A percentile compares a stretch with the other conserved stretches of the same genome.
These are phyloP conservation scores for Sarcomyxa edulis DNA, from an alignment of 768 basidiomycete species.

Conservation along the genomic window DNA sequence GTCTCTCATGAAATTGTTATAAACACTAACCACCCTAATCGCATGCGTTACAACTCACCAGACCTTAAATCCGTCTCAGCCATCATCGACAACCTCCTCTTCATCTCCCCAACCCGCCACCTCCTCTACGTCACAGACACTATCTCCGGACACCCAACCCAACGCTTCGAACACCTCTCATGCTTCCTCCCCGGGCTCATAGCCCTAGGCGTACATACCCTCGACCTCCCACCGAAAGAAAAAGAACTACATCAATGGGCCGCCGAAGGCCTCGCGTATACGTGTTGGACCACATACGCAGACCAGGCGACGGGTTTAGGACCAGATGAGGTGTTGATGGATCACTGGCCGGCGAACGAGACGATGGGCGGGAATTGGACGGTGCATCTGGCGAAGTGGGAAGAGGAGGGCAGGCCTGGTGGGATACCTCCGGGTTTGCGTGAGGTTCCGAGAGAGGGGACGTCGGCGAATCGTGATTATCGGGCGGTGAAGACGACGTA, in stretches of 20 bases:
- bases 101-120: slow-evolving; percentile 47
- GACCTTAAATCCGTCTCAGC: slow-evolving; percentile 47
- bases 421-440: slow-evolving; percentile 29
- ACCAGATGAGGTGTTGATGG: slow-evolving; percentile 48
- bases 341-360: slow-evolving; percentile 27
- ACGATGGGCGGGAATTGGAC: slow-evolving; percentile 29
- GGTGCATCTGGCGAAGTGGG: slow-evolving; percentile 35
- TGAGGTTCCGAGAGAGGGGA: slow-evolving; percentile 14
- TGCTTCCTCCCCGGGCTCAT: slow-evolving; percentile 68
- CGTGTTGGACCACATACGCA: slow-evolving; percentile 58
- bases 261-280: slow-evolving; percentile 55
- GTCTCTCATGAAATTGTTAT: neutral
- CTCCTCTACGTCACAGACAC: slow-evolving; percentile 63
- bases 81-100: slow-evolving; percentile 54
- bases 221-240: slow-evolving; percentile 30
- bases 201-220: slow-evolving; percentile 52
- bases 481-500: slow-evolving; percentile 23
- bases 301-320: slow-evolving; percentile 63
- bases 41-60: slow-evolving; percentile 17
- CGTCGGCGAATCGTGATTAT: slow-evolving; percentile 32
- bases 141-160: slow-evolving; percentile 24
- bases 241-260: slow-evolving; percentile 51
- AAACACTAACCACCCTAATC: neutral
- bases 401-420: slow-evolving; percentile 27
- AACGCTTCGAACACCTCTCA: slow-evolving; percentile 59